These are phyloP conservation scores for Suillus alpinus DNA, from an alignment of 768 basidiomycete genomes.

Conservation along the genomic window DNA sequence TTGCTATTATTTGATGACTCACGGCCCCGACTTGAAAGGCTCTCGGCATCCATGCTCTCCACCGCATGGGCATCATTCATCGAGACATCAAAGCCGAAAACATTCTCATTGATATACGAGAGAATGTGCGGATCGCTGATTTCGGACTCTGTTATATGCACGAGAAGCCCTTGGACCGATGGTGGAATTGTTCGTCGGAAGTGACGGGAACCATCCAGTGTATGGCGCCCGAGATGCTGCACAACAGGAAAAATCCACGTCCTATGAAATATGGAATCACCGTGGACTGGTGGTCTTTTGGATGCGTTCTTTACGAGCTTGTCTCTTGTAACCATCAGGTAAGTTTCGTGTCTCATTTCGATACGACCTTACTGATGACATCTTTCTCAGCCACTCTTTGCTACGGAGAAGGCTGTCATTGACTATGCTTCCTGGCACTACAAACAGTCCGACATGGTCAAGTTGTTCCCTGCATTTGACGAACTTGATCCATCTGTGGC, in stretches of 20 bases:
- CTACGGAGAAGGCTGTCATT: conserved; percentile 19
- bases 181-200: conserved; percentile 20
- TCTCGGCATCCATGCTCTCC: conserved; percentile 41
- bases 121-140: conserved; percentile 41
- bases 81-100: conserved; percentile 72
- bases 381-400: conserved; percentile 24
- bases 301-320: conserved; percentile 39
- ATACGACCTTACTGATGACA: not conserved
- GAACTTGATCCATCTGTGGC: conserved; percentile 22
- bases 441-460: conserved; percentile 3
- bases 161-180: conserved; percentile 12
- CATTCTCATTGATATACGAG: conserved; percentile 47
- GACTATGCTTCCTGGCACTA: conserved; percentile 21
- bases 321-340: conserved; percentile 28
- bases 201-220: conserved; percentile 35
- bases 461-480: conserved; percentile 22
- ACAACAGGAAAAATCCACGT: conserved; percentile 17
- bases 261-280: conserved; percentile 25
- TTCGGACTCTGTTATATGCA: conserved; percentile 36
- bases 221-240: conserved; percentile 40
- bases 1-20: not conserved
- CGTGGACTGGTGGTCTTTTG: conserved; percentile 43
- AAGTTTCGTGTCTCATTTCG: not conserved
- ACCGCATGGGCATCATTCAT: conserved; percentile 62
- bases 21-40: conserved; percentile 23